phyloP scores from a whole-genome alignment of 148 eudicot species.

The Bassia scoparia region DNA sequence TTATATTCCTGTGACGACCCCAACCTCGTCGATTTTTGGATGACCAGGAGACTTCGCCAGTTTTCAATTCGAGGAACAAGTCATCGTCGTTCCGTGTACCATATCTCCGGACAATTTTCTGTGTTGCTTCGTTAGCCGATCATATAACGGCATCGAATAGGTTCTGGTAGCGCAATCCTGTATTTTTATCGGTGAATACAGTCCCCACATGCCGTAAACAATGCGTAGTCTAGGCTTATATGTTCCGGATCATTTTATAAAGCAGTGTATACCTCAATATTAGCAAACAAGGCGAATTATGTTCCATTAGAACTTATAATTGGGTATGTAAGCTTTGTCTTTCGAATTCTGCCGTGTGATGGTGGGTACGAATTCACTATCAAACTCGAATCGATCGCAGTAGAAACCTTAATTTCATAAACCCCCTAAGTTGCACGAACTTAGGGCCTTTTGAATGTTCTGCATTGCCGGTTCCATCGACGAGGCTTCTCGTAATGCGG shows the following conservation, averaged over 20 bases:
- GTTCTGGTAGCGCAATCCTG: constrained; percentile 29
- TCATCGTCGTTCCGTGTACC: no score
- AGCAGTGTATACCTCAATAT: constrained; percentile 32
- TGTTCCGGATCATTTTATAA: neutral
- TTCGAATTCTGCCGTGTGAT: constrained; percentile 16
- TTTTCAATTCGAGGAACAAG: no score
- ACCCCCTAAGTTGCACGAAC: constrained; percentile 8
- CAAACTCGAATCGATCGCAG: constrained; percentile 15
- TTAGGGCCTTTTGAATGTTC: constrained; percentile 31
- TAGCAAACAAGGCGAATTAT: constrained; percentile 30
- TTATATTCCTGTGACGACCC: neutral
- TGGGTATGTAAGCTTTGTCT: constrained; percentile 16
- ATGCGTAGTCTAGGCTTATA: constrained; percentile 28
- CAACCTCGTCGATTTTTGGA: no score
- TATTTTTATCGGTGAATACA: constrained; percentile 17
- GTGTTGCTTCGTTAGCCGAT: constrained; percentile 23
- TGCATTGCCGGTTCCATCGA: constrained; percentile 38
- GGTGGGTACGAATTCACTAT: constrained; percentile 27
- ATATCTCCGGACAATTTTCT: neutral
- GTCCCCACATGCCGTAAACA: constrained; percentile 30
- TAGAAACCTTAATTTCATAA: constrained; percentile 36
- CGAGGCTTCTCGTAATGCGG: constrained; percentile 17
- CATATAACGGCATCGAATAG: constrained; percentile 35
- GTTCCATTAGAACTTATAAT: constrained; percentile 23
- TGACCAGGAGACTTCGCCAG: no score